Conservation (phyloP, 768 basidiomycete species). For the Rhizopogon rudus region DNA sequence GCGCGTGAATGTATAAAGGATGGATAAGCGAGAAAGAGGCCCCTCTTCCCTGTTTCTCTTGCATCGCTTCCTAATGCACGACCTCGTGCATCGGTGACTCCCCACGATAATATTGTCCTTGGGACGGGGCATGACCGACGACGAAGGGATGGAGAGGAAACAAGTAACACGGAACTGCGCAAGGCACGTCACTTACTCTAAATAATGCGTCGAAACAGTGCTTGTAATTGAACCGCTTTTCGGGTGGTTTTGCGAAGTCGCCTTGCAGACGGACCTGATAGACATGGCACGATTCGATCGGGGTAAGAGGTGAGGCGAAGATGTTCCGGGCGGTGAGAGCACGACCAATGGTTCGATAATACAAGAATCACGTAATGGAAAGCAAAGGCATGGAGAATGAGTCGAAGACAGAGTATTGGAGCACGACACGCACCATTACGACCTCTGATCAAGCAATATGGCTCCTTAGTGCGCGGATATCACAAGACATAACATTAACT, state of each 20-base stretch:
- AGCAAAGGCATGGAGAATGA: slow-evolving; percentile 10
- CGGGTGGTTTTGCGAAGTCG: slow-evolving; percentile 84
- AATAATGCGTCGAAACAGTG: slow-evolving; percentile 85
- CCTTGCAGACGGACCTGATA: slow-evolving; percentile 75
- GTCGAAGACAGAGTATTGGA: neutral
- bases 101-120: neutral
- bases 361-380: slow-evolving; percentile 5
- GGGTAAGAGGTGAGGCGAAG: neutral
- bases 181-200: slow-evolving; percentile 47
- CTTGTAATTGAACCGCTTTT: slow-evolving; percentile 88
- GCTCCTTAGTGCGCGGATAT: neutral
- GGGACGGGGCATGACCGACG: neutral
- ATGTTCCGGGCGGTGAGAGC: neutral
- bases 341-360: neutral
- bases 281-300: neutral
- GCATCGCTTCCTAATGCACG: neutral
- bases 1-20: neutral
- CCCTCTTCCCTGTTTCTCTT: neutral
- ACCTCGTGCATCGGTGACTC: neutral
- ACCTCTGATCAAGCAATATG: slow-evolving; percentile 44
- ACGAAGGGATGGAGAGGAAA: neutral
- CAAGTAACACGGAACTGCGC: neutral
- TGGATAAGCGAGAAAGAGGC: neutral
- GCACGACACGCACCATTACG: slow-evolving; percentile 48
- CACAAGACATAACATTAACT: slow-evolving; percentile 9